phyloP scores from a whole-genome alignment of 2,329 filamentous ascomycete genomes.

The Mycosphaerella sp. region DNA sequence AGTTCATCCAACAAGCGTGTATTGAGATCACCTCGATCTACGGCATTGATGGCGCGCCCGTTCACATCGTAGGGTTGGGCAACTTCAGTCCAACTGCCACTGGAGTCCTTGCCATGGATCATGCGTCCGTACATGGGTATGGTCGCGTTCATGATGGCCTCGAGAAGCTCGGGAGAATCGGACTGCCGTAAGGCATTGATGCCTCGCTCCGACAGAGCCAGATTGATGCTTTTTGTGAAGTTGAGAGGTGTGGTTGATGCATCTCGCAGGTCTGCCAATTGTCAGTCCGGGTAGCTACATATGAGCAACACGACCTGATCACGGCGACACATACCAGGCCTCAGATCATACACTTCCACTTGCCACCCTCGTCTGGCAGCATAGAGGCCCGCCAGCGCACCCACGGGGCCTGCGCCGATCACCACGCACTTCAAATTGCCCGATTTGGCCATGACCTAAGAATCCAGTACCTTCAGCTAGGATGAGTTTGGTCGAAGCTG shows the following conservation, averaged over 20 bases:
- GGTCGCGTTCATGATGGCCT: constrained; percentile 67
- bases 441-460: constrained; percentile 16
- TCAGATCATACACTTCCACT: constrained; percentile 90
- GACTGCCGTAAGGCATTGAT: constrained; percentile 78
- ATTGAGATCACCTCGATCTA: constrained; percentile 79
- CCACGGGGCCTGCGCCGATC: constrained; percentile 89
- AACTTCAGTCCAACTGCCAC: constrained; percentile 64
- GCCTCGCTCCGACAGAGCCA: constrained; percentile 87
- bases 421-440: constrained; percentile 48
- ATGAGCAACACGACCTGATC: not conserved
- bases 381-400: constrained; percentile 85
- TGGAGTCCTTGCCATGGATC: constrained; percentile 69
- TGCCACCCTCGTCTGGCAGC: constrained; percentile 80
- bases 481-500: constrained; percentile 11
- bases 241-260: constrained; percentile 78
- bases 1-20: constrained; percentile 75
- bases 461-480: constrained; percentile 13
- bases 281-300: constrained; percentile 6
- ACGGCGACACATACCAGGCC: constrained; percentile 61
- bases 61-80: constrained; percentile 88
- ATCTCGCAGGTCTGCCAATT: constrained; percentile 69
- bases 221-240: constrained; percentile 97
- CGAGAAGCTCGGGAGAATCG: constrained; percentile 59
- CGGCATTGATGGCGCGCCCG: constrained; percentile 74
- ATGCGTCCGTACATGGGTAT: constrained; percentile 95